Conservation (phyloP, 164 flowering plant species). For the Vitis vinifera region ASM3070453v1 NC_081807.1:4148001-4148500, state of each 20-base stretch:
- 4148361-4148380: slow-evolving; percentile 52
- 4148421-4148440: slow-evolving; percentile 32
- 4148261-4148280: not conserved
- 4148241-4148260: slow-evolving; percentile 8
- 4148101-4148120: slow-evolving; percentile 60
- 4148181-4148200: slow-evolving; percentile 1
- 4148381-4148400: slow-evolving; percentile 25
- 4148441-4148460: slow-evolving; percentile 59
- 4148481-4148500: not conserved
- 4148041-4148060: slow-evolving; percentile 76
- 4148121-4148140: slow-evolving; percentile 23
- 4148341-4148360: slow-evolving; percentile 41
- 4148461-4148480: slow-evolving; percentile 49
- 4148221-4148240: slow-evolving; percentile 8
- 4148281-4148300: slow-evolving; percentile 9
- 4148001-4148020: not conserved
- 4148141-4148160: slow-evolving; percentile 16
- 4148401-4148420: slow-evolving; percentile 20
- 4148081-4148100: slow-evolving; percentile 72
- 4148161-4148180: slow-evolving; percentile 12
- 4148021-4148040: slow-evolving; percentile 52
- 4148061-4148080: slow-evolving; percentile 74
- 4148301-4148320: slow-evolving; percentile 12
- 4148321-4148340: slow-evolving; percentile 27
- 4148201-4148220: slow-evolving; percentile 20